These are phyloP conservation scores for Leccinum fibrillosum DNA, from an alignment of 768 basidiomycete genomes.

Conservation along the genomic window DNA sequence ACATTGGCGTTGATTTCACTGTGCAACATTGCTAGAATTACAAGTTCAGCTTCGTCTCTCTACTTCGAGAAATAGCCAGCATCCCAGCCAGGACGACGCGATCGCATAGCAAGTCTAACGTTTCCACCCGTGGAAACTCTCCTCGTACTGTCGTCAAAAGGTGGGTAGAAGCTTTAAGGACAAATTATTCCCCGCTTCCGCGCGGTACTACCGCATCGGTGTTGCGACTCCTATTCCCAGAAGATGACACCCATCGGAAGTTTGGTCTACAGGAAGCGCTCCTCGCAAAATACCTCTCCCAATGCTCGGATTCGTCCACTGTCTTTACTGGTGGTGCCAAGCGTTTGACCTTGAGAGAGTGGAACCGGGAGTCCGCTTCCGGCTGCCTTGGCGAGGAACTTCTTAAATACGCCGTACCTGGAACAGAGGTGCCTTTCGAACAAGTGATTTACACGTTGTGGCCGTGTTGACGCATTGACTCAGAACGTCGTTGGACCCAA, in stretches of 20 bases:
- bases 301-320: slow-evolving; percentile 42
- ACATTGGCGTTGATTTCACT: neutral
- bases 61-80: slow-evolving; percentile 45
- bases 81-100: slow-evolving; percentile 20
- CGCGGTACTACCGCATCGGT: slow-evolving; percentile 53
- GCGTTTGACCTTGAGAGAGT: slow-evolving; percentile 34
- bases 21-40: slow-evolving; percentile 1
- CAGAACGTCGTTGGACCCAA: slow-evolving; percentile 28
- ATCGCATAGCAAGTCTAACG: neutral
- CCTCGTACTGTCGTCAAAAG: slow-evolving; percentile 39
- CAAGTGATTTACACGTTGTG: neutral
- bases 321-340: slow-evolving; percentile 23
- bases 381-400: slow-evolving; percentile 78
- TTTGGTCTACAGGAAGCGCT: slow-evolving; percentile 71
- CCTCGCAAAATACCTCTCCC: slow-evolving; percentile 50
- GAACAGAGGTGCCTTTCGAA: slow-evolving; percentile 30
- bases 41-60: slow-evolving; percentile 43
- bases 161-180: slow-evolving; percentile 45
- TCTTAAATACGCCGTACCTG: slow-evolving; percentile 36
- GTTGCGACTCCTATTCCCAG: slow-evolving; percentile 81
- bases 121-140: slow-evolving; percentile 22
- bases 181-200: slow-evolving; percentile 46
- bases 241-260: slow-evolving; percentile 67
- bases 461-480: slow-evolving; percentile 8
- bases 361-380: slow-evolving; percentile 40